phyloP scores from a whole-genome alignment of 306 rosid species.

The Aeschynomene evenia region DNA sequence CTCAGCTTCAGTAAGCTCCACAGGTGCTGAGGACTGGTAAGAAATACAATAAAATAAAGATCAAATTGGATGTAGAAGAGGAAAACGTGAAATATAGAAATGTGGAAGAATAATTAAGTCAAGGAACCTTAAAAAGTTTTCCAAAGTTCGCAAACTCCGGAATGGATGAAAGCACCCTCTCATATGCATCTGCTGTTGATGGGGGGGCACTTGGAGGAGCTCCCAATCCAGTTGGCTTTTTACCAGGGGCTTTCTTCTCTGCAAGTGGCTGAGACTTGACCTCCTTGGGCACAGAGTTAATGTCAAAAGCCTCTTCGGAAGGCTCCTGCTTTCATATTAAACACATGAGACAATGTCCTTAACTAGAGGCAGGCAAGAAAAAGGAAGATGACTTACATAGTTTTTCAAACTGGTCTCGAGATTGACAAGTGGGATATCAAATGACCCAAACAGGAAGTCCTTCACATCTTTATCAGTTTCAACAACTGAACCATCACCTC shows the following conservation, averaged over 20 bases:
- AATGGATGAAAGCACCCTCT: constrained; percentile 68
- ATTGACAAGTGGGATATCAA: constrained; percentile 88
- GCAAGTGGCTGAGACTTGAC: constrained; percentile 77
- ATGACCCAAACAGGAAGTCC: constrained; percentile 85
- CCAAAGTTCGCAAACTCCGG: constrained; percentile 82
- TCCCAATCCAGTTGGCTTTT: constrained; percentile 84
- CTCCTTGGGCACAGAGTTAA: constrained; percentile 80
- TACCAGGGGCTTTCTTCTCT: constrained; percentile 91
- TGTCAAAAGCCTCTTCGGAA: constrained; percentile 88
- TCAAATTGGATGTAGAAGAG: constrained; percentile 1
- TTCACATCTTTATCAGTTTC: constrained; percentile 74
- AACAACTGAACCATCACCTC: constrained; percentile 68
- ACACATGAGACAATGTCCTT: constrained; percentile 37
- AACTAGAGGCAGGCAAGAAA: constrained; percentile 22
- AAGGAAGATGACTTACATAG: constrained; percentile 59
- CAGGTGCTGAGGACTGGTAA: constrained; percentile 88
- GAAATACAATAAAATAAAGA: constrained; percentile 19
- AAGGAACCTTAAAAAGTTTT: constrained; percentile 82
- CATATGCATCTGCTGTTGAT: constrained; percentile 83
- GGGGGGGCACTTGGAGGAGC: constrained; percentile 72
- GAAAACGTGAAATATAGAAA: constrained; percentile 11
- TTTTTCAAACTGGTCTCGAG: constrained; percentile 89
- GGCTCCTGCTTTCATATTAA: constrained; percentile 71
- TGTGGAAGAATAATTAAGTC: constrained; percentile 18
- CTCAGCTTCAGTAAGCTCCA: constrained; percentile 97